Evolutionary conservation across 225 moss, liverwort and hornwort species (phyloP).

Genomic region (Bryum argenteum): DNA sequence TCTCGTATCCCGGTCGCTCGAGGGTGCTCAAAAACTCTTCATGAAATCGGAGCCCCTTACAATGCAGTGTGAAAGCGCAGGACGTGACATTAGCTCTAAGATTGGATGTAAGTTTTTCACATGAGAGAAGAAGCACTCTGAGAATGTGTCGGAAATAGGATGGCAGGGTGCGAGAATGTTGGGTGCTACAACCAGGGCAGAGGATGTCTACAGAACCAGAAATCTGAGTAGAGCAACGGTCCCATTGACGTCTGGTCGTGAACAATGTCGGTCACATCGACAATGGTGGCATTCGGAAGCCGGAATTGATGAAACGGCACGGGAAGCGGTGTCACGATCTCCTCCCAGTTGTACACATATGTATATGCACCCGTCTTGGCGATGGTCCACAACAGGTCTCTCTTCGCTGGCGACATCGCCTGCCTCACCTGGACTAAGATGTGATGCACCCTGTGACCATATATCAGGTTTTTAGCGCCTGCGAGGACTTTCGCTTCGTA

Average conservation of each 20-base stretch:
- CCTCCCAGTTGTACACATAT: conserved; percentile 45
- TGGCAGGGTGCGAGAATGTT: background rate
- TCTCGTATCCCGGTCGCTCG: background rate
- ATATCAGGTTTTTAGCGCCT: conserved; percentile 25
- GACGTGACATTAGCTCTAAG: background rate
- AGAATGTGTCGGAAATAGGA: background rate
- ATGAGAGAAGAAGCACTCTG: background rate
- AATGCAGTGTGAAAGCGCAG: background rate
- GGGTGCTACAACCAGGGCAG: conserved; percentile 40
- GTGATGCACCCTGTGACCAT: conserved; percentile 30
- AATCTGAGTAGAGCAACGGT: conserved; percentile 32
- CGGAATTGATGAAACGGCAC: conserved; percentile 27
- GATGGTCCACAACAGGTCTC: conserved; percentile 37
- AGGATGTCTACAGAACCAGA: conserved; percentile 46
- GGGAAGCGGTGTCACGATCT: conserved; percentile 22
- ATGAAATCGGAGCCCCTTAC: background rate
- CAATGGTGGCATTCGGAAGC: conserved; percentile 38
- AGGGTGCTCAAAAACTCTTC: background rate
- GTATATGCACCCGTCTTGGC: conserved; percentile 32
- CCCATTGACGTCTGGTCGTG: conserved; percentile 15
- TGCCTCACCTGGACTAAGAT: conserved; percentile 43
- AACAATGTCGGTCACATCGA: conserved; percentile 36
- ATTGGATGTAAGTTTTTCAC: background rate
- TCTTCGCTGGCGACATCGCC: conserved; percentile 23
- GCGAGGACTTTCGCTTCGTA: conserved; percentile 35